Base-by-base conservation (phyloP, 805 yeast genomes). In the Lipomyces kockii region DNA sequence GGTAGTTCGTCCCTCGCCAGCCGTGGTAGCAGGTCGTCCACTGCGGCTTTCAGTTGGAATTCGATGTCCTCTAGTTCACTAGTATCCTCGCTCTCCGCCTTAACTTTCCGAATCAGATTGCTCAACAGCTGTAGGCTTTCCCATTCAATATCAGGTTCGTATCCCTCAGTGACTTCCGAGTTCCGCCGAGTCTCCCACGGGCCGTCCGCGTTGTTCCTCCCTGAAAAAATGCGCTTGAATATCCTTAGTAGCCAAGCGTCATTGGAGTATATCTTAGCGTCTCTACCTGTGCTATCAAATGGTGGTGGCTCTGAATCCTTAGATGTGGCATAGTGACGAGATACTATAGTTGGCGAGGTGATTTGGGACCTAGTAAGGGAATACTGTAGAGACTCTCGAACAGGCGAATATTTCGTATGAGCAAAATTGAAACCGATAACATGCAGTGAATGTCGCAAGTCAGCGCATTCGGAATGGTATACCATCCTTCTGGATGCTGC, bases 141-240 rank as follows among this genome's bases (percentile, higher is more conserved):
- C 72, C 72, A 69, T 46, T 69, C 72, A 4, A 64, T 62, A 49
- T 69, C 68, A 6, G 72, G 71, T 27, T 60, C 60, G 58, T 68
- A 67, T 14, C 60, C 69, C 11, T 58, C 56, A 9, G 54, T 20
- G n/a, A 39, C 20, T 4, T 12, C 61, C 43, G 43, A 58, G 29
- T 14, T 52, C 14, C 62, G 60, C 27, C 69, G 58, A 9, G 58
- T 39, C 32, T 66, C 67, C 67, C 64, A 59, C 49, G n/a, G 8
- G 20, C 22, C 49, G 22, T n/a, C 20, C 22, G 22, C 3, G 9
- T 22, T n/a, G 22, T 17, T n/a, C 22, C 25, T n/a, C 9, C 49
- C 9, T 7, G 9, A 2, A 43, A 43, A 43, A 43, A 43, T 8
- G 49, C 49, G 49, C 49, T n/a, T 43, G 11, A 43, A 17, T 43